A percentile compares a stretch with the other conserved stretches of the same genome.
These are phyloP conservation scores for Lentinula lateritia DNA, from an alignment of 768 basidiomycete species.

Conservation along the genomic window DNA sequence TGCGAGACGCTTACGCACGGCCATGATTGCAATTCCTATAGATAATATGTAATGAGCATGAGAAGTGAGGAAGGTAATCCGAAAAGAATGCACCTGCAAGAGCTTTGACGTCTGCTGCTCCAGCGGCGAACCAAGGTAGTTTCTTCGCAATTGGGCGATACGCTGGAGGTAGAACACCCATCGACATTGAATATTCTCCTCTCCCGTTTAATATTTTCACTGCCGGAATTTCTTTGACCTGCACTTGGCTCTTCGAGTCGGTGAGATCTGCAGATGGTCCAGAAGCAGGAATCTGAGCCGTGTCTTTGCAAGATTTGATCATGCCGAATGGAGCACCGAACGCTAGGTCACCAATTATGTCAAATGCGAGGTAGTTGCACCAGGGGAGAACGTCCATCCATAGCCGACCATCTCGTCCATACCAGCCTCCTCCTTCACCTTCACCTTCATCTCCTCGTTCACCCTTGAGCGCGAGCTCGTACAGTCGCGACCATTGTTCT, in stretches of 20 bases:
- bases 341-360: slow-evolving; percentile 82
- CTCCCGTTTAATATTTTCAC: slow-evolving; percentile 83
- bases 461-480: slow-evolving; percentile 48
- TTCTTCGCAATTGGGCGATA: slow-evolving; percentile 61
- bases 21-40: slow-evolving; percentile 55
- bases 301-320: slow-evolving; percentile 69
- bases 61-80: not conserved
- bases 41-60: not conserved
- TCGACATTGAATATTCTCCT: slow-evolving; percentile 80
- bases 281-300: slow-evolving; percentile 60
- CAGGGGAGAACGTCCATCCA: slow-evolving; percentile 71
- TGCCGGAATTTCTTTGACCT: slow-evolving; percentile 66
- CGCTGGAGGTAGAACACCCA: slow-evolving; percentile 71
- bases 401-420: slow-evolving; percentile 56
- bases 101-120: slow-evolving; percentile 58
- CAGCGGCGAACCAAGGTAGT: slow-evolving; percentile 74
- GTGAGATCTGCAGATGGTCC: slow-evolving; percentile 49
- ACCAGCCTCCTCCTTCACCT: slow-evolving; percentile 55
- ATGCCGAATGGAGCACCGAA: slow-evolving; percentile 90
- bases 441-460: slow-evolving; percentile 55
- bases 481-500: slow-evolving; percentile 73
- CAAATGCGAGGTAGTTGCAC: slow-evolving; percentile 52
- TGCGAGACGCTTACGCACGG: slow-evolving; percentile 70
- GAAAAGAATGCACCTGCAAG: slow-evolving; percentile 48
- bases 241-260: slow-evolving; percentile 21